Evolutionary conservation across 164 flowering plant species (phyloP).

Genomic region (Taxillus chinensis): DNA sequence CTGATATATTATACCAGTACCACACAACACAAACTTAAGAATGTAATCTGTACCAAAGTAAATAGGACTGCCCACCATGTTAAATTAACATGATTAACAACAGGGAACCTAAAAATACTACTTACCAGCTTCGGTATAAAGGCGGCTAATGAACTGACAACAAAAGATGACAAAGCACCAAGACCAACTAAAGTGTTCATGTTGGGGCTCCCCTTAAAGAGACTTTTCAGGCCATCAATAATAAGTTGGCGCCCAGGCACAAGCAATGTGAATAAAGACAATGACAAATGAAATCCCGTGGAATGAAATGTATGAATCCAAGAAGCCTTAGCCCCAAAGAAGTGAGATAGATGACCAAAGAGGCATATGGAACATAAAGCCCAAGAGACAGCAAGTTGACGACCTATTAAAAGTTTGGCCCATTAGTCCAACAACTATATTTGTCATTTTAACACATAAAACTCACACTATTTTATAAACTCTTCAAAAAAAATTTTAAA

Average conservation of each 20-base stretch:
- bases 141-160: constrained; percentile 83
- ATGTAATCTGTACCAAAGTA: too few relatives aligned
- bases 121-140: constrained; percentile 80
- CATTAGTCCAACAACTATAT: constrained; percentile 8
- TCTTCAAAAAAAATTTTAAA: background rate
- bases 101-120: background rate
- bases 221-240: constrained; percentile 78
- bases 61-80: too few relatives aligned
- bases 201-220: constrained; percentile 79
- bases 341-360: constrained; percentile 83
- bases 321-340: constrained; percentile 66
- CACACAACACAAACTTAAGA: too few relatives aligned
- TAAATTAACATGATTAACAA: too few relatives aligned
- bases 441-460: constrained; percentile 4
- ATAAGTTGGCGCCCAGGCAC: constrained; percentile 94
- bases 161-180: constrained; percentile 93
- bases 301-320: constrained; percentile 90
- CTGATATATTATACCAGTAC: too few relatives aligned
- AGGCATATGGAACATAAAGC: constrained; percentile 93
- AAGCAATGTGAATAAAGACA: constrained; percentile 83
- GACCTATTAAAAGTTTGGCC: constrained; percentile 39
- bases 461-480: background rate
- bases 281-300: constrained; percentile 76
- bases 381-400: constrained; percentile 90
- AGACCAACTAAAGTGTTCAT: constrained; percentile 99